Percentiles rank a stretch among this genome's conserved stretches.
These are phyloP conservation scores for Thraustochytrium sp. DNA, from an alignment of 352 stramenopile genomes.

Conservation along the genomic window DNA sequence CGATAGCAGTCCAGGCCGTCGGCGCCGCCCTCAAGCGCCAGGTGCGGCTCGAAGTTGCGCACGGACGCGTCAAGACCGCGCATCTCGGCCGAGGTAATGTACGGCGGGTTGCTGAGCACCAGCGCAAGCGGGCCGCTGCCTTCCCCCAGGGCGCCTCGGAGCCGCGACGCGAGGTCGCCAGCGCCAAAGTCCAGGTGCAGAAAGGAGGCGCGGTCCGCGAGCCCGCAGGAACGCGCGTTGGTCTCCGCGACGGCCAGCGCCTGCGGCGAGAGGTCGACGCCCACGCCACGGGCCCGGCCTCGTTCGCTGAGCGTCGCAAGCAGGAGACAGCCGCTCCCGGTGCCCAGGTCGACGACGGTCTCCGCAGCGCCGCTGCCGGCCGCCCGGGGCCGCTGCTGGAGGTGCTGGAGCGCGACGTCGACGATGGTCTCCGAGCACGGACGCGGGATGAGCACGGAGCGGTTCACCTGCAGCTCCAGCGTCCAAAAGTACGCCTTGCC, in stretches of 20 bases:
- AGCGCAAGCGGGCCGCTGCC: not conserved
- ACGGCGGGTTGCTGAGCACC: constrained; percentile 32
- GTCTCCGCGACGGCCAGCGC: not conserved
- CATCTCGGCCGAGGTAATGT: not conserved
- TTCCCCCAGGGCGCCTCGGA: not conserved
- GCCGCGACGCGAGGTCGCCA: not conserved
- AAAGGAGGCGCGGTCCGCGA: not conserved
- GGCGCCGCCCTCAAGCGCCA: not conserved
- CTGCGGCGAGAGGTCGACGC: not conserved
- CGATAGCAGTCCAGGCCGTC: constrained; percentile 19
- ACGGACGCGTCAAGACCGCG: not conserved
- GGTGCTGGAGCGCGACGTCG: not conserved
- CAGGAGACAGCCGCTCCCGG: not conserved
- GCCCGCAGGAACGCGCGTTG: not conserved
- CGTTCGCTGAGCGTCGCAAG: constrained; percentile 2
- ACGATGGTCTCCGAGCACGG: constrained; percentile 33
- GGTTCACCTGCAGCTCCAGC: not conserved
- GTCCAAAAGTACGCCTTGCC: constrained; percentile 38
- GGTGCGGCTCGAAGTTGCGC: not conserved
- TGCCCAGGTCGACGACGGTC: not conserved
- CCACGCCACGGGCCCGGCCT: not conserved
- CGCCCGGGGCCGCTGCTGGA: not conserved
- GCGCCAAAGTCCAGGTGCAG: not conserved
- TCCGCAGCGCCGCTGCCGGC: not conserved
- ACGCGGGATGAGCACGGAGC: constrained; percentile 13